These are phyloP conservation scores for Eucalyptus sp. DNA, from an alignment of 345 rosid genomes.

Conservation along the genomic window DNA sequence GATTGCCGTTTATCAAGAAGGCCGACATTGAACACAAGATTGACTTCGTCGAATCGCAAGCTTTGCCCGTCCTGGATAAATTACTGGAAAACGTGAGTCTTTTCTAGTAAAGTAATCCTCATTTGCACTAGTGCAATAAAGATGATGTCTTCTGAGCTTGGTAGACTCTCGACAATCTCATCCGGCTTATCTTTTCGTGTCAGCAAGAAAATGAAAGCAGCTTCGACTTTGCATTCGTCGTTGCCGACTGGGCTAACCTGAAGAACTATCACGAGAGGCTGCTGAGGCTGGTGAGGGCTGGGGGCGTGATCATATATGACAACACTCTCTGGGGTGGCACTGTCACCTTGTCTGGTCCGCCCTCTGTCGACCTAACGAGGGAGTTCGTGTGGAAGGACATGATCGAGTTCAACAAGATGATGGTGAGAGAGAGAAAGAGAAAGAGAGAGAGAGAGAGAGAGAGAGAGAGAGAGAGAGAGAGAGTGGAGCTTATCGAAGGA, in stretches of 20 bases:
- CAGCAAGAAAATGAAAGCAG: constrained; percentile 18
- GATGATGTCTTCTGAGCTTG: too few relatives aligned
- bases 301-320: constrained; percentile 22
- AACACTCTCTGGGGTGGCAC: constrained; percentile 37
- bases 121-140: too few relatives aligned
- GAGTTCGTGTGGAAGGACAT: neutral
- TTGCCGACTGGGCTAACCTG: constrained; percentile 23
- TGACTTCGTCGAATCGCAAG: too few relatives aligned
- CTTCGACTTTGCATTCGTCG: constrained; percentile 38
- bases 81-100: too few relatives aligned
- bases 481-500: neutral
- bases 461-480: neutral
- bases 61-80: too few relatives aligned
- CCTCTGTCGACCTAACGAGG: neutral
- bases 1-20: too few relatives aligned
- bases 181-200: neutral
- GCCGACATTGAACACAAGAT: too few relatives aligned
- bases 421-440: neutral
- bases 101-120: too few relatives aligned
- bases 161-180: too few relatives aligned
- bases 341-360: constrained; percentile 6
- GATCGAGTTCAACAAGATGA: constrained; percentile 25
- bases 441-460: too few relatives aligned
- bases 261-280: constrained; percentile 25
- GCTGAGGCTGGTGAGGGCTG: constrained; percentile 20